Evolutionary conservation across 805 yeast species (phyloP), one percentile per base, ranked within the genome.

Genomic region (Ogataea nakhonphanomensis): DNA sequence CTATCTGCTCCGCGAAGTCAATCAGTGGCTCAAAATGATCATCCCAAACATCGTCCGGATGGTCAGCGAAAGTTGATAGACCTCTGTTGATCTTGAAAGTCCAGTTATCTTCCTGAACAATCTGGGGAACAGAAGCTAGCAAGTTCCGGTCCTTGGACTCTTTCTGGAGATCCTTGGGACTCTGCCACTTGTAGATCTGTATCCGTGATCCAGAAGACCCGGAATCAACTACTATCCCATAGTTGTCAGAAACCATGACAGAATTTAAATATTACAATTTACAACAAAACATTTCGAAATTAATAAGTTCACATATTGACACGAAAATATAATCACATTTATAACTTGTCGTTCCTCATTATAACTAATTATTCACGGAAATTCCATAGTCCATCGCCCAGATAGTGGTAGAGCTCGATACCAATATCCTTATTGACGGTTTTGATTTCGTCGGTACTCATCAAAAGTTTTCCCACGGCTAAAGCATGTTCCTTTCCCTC

Each of bases 161-260:
- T 13, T 56, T 58, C 22, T 60, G 67, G 14, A 58, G 41, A 30
- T 58, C 58, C 2, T 33, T 35, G 1, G 80, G 69, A 51, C 80
- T 79, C 10, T 73, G 73, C 96, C 96, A 91, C 44, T 74, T 70
- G 59, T 86, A 91, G 8, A 91, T 76, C 59, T 87, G 90, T 11
- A 85, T 72, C 38, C 99, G 69, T 4, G 97, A 88, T 1, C 99
- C 99, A 0, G 95, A 85, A 1, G 97, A 89, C 1, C 99, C 99
- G 0, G 97, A 88, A 62, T 91, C 99, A 3, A 91, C 74, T 11
- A 91, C 95, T 23, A 93, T 81, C 21, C 96, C 97, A 67, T 86
- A 90, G 36, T 70, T 55, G 7, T 49, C 49, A 25, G 49, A 37
- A 32, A 33, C 36, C 42, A 38, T 33, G 9, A 13, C 22, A 30